phyloP scores from a whole-genome alignment of 176 grass and related monocot genomes.

The sorghum (Sorghum bicolor) region Sorghum_bicolor_NCBIv3 NC_012872.2:57005501-57006000 shows the following conservation, averaged over 20 bases:
- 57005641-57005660: slow-evolving; percentile 60
- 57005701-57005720: not conserved
- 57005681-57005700: not conserved
- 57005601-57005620: slow-evolving; percentile 64
- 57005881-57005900: slow-evolving; percentile 89
- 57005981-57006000: slow-evolving; percentile 40
- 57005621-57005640: slow-evolving; percentile 61
- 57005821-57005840: slow-evolving; percentile 45
- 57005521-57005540: slow-evolving; percentile 2
- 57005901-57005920: slow-evolving; percentile 54
- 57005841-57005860: slow-evolving; percentile 24
- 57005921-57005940: slow-evolving; percentile 54
- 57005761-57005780: not conserved
- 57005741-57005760: not conserved
- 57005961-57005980: slow-evolving; percentile 8
- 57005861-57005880: slow-evolving; percentile 68
- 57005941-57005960: not conserved
- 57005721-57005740: slow-evolving; percentile 1
- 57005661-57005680: not conserved
- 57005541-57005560: slow-evolving; percentile 37
- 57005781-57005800: slow-evolving; percentile 1
- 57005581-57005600: slow-evolving; percentile 63
- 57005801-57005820: slow-evolving; percentile 47
- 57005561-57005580: slow-evolving; percentile 71
- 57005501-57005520: not conserved